These are phyloP conservation scores for Sistotremastrum suecicum DNA, from an alignment of 768 basidiomycete species.

Conservation along the genomic window DNA sequence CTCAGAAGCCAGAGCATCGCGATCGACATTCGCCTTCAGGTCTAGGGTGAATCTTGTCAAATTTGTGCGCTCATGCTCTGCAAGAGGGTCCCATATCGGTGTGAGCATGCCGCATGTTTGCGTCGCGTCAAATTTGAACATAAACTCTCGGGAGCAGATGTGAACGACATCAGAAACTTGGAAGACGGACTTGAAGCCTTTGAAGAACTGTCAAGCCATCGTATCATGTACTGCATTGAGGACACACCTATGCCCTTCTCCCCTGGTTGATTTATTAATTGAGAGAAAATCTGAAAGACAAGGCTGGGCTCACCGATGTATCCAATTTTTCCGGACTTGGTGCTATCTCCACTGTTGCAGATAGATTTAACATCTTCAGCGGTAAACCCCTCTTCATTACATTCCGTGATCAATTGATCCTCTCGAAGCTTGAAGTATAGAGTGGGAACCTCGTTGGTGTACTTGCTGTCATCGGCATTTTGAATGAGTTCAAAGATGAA, in stretches of 20 bases:
- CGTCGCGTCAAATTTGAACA: constrained; percentile 11
- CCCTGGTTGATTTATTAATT: constrained; percentile 5
- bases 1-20: constrained; percentile 6
- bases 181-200: constrained; percentile 17
- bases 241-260: constrained; percentile 15
- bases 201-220: not conserved
- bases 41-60: constrained; percentile 14
- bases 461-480: constrained; percentile 16
- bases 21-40: constrained; percentile 2
- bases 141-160: constrained; percentile 10
- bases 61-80: not conserved
- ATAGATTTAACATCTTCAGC: constrained; percentile 12
- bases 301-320: constrained; percentile 5
- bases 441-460: constrained; percentile 4
- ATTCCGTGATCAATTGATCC: constrained; percentile 6
- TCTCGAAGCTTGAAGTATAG: constrained; percentile 7
- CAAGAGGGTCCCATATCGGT: constrained; percentile 4
- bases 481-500: constrained; percentile 16
- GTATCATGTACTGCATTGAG: not conserved
- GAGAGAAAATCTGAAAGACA: not conserved
- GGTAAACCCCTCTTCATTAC: constrained; percentile 14
- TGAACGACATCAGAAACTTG: constrained; percentile 13
- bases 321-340: constrained; percentile 8
- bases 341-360: constrained; percentile 15
- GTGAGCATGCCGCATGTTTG: constrained; percentile 14